Percentiles rank a stretch among this genome's conserved stretches.
phyloP scores from a whole-genome alignment of 306 rosid genomes.

The Abrus precatorius region DNA sequence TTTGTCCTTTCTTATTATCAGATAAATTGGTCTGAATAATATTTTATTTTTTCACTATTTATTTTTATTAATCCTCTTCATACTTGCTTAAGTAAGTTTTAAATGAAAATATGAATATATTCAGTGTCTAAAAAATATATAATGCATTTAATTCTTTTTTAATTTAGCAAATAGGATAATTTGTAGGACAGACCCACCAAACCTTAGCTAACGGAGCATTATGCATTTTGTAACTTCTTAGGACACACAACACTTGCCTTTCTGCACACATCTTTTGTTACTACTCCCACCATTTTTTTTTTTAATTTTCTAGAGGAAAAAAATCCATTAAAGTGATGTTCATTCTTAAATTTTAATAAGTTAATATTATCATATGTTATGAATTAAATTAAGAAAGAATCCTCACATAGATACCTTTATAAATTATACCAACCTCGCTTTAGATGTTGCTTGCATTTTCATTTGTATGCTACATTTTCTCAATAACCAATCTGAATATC shows the following conservation, averaged over 20 bases:
- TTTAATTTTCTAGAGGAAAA: background rate
- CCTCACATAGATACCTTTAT: background rate
- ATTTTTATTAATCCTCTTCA: too few species aligned
- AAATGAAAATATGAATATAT: too few species aligned
- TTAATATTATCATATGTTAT: background rate
- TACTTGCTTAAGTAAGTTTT: too few species aligned
- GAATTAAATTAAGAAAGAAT: background rate
- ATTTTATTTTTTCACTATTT: too few species aligned
- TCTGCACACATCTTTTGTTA: conserved; percentile 29
- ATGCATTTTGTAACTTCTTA: conserved; percentile 45
- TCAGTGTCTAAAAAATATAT: too few species aligned
- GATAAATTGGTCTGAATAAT: too few species aligned
- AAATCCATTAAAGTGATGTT: background rate
- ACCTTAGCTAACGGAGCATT: conserved; percentile 17
- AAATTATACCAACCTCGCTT: background rate
- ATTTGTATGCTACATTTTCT: conserved; percentile 40
- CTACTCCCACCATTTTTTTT: background rate
- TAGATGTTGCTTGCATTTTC: background rate
- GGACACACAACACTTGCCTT: conserved; percentile 48
- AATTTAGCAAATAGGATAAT: too few species aligned
- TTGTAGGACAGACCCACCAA: background rate
- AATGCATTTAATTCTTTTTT: too few species aligned
- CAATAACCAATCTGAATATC: conserved; percentile 1
- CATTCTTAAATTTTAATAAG: background rate
- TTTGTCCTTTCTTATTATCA: too few species aligned